These are phyloP conservation scores for Nitzschia sp. DNA, from an alignment of 108 stramenopile species.

Conservation along the genomic window DNA sequence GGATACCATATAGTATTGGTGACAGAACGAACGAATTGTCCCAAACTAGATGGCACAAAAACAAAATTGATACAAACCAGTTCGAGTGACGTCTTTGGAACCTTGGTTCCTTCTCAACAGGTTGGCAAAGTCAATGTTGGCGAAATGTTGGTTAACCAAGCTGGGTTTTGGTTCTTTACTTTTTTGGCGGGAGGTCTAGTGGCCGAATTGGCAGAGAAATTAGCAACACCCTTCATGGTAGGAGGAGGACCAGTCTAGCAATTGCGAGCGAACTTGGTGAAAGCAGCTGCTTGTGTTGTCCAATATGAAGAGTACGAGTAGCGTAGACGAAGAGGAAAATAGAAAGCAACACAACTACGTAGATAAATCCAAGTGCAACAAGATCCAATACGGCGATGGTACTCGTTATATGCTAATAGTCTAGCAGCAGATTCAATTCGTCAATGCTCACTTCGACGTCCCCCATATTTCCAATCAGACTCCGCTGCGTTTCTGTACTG, in stretches of 20 bases:
- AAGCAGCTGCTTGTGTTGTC: no score
- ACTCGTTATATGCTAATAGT: conserved; percentile 65
- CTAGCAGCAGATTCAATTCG: conserved; percentile 68
- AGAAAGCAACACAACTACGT: no score
- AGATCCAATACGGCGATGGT: no score
- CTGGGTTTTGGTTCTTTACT: conserved; percentile 46
- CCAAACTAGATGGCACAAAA: conserved; percentile 57
- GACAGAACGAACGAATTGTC: conserved; percentile 67
- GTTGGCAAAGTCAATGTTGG: conserved; percentile 14
- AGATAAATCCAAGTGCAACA: no score
- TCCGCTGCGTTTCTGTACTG: conserved; percentile 52
- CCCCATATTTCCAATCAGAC: conserved; percentile 65
- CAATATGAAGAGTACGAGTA: no score
- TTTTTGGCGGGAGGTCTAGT: conserved; percentile 43
- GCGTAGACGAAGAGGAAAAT: no score
- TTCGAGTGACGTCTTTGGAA: conserved; percentile 29
- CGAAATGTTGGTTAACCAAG: conserved; percentile 37
- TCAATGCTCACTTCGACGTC: conserved; percentile 73
- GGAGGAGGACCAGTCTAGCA: not conserved
- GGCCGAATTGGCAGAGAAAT: conserved; percentile 48
- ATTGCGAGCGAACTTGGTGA: no score
- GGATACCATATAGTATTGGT: conserved; percentile 64
- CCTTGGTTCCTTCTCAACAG: conserved; percentile 12
- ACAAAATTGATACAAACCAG: conserved; percentile 40
- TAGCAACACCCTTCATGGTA: conserved; percentile 17